Conservation (phyloP, 1,139 yeast species). For the Suhomyces panamericanus region DNA sequence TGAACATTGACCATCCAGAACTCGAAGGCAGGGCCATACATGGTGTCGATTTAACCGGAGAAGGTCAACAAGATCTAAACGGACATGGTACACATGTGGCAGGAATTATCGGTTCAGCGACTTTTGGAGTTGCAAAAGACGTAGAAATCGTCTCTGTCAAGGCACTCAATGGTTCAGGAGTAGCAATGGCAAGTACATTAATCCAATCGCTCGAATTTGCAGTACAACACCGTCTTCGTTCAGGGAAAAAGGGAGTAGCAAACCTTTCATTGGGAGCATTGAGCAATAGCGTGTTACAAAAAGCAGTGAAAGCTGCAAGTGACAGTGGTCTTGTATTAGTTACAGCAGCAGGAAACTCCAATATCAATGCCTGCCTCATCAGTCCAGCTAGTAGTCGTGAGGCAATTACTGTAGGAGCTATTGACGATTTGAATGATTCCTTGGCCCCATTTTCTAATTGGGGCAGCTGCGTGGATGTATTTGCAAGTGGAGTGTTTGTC, state of each 20-base stretch:
- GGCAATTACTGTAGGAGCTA: conserved; percentile 84
- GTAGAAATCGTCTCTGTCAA: conserved; percentile 67
- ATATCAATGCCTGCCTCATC: conserved; percentile 70
- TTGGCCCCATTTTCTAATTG: conserved; percentile 80
- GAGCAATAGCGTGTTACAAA: conserved; percentile 62
- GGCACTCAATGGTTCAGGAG: conserved; percentile 62
- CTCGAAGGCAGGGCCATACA: conserved; percentile 60
- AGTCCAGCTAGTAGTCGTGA: conserved; percentile 76
- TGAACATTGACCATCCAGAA: conserved; percentile 57
- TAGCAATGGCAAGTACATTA: conserved; percentile 67
- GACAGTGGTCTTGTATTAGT: conserved; percentile 73
- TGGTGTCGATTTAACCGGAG: conserved; percentile 64
- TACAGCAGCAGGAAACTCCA: conserved; percentile 89
- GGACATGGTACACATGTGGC: conserved; percentile 93
- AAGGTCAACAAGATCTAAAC: conserved; percentile 61
- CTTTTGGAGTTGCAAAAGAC: conserved; percentile 79
- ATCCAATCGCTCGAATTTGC: conserved; percentile 73
- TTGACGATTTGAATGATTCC: conserved; percentile 67
- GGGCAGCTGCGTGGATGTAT: conserved; percentile 84
- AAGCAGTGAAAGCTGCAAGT: conserved; percentile 70
- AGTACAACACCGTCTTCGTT: conserved; percentile 53
- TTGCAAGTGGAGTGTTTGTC: conserved; percentile 77
- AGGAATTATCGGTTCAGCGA: conserved; percentile 76
- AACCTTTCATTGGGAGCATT: conserved; percentile 78
- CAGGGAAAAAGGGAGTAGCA: conserved; percentile 60